Percentiles rank a stretch among this genome's conserved stretches.
phyloP scores from a whole-genome alignment of 176 grass and related monocot species.

The Oryza coarctata region DNA sequence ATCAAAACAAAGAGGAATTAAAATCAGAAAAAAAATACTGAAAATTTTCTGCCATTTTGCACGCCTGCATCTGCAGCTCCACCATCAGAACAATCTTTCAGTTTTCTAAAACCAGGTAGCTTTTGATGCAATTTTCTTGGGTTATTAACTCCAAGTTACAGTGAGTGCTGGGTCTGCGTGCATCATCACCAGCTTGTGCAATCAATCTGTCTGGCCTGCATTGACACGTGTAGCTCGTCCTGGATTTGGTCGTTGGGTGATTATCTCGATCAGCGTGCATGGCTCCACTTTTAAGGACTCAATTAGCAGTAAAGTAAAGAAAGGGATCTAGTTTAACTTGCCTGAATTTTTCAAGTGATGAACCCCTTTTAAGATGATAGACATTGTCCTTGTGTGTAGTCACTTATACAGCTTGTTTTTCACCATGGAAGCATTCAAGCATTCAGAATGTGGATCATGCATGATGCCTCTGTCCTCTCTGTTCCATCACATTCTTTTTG shows the following conservation, averaged over 20 bases:
- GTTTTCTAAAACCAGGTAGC: neutral
- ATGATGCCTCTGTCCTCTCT: neutral
- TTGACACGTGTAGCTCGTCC: neutral
- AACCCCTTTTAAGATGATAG: constrained; percentile 13
- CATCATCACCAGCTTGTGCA: neutral
- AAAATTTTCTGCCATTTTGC: neutral
- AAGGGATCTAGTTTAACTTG: neutral
- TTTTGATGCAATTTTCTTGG: neutral
- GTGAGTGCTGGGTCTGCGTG: neutral
- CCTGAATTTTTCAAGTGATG: constrained; percentile 10
- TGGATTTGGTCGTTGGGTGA: constrained; percentile 6
- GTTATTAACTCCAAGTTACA: neutral
- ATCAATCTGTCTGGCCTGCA: neutral
- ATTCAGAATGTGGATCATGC: neutral
- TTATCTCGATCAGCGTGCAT: neutral
- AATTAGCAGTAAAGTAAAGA: neutral
- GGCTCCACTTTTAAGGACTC: constrained; percentile 27
- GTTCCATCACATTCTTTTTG: neutral
- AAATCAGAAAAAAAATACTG: neutral
- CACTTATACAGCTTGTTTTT: neutral
- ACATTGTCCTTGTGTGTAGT: neutral
- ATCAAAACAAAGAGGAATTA: neutral
- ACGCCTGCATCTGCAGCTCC: neutral
- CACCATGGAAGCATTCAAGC: neutral
- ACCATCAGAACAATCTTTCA: neutral